phyloP scores from a whole-genome alignment of 441 rosid species.

The Syzygium malaccense region DNA sequence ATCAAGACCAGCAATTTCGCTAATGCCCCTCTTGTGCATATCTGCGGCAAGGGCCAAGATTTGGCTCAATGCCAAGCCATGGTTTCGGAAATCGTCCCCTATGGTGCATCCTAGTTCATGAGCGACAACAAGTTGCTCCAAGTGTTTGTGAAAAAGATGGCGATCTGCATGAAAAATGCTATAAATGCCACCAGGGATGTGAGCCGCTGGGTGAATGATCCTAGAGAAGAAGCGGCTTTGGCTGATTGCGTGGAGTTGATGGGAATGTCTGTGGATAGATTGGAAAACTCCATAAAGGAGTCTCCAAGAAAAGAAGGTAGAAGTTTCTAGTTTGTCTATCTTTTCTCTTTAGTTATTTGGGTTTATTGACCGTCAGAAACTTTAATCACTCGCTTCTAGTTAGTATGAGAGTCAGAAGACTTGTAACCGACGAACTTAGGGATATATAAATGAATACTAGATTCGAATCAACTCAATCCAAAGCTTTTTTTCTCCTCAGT shows the following conservation, averaged over 20 bases:
- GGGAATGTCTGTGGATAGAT: slow-evolving; percentile 47
- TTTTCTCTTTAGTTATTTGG: too few species aligned
- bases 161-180: not conserved
- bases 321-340: too few species aligned
- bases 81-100: slow-evolving; percentile 26
- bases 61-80: slow-evolving; percentile 34
- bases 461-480: not conserved
- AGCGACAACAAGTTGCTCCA: slow-evolving; percentile 27
- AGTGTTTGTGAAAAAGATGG: not conserved
- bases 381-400: not conserved
- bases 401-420: not conserved
- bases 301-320: slow-evolving; percentile 14
- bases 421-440: not conserved
- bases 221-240: not conserved
- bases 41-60: slow-evolving; percentile 36
- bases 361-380: not conserved
- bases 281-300: slow-evolving; percentile 26
- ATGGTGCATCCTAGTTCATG: slow-evolving; percentile 1
- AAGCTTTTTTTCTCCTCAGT: slow-evolving; percentile 3
- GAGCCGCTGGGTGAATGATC: not conserved
- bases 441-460: not conserved
- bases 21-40: slow-evolving; percentile 1
- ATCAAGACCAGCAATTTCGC: not conserved
- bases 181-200: not conserved
- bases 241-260: slow-evolving; percentile 46